Conservation (phyloP, 768 basidiomycete species). For the Lepiota brunneoincarnata region DNA sequence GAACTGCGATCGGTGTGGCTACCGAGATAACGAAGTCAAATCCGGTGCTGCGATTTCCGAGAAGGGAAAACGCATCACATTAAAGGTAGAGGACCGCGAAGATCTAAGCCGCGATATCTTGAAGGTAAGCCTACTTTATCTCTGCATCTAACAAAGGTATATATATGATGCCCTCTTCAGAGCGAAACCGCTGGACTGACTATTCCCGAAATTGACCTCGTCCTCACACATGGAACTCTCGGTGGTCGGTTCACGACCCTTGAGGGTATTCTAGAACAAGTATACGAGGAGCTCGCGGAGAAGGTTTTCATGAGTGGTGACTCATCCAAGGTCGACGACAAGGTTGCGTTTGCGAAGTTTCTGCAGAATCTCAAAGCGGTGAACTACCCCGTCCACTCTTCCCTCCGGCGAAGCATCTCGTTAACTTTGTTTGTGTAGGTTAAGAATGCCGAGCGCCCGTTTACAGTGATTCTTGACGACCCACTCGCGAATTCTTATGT, state of each 20-base stretch:
- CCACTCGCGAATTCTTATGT: constrained; percentile 94
- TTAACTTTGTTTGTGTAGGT: constrained; percentile 41
- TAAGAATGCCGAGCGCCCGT: constrained; percentile 73
- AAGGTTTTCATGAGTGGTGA: constrained; percentile 83
- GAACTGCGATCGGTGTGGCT: constrained; percentile 93
- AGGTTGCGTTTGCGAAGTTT: constrained; percentile 71
- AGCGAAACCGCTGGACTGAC: constrained; percentile 89
- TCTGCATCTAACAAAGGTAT: neutral
- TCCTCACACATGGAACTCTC: constrained; percentile 88
- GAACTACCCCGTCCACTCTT: constrained; percentile 17
- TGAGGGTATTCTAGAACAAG: constrained; percentile 91
- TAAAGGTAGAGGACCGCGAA: constrained; percentile 90
- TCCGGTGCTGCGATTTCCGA: constrained; percentile 87
- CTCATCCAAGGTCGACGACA: constrained; percentile 45
- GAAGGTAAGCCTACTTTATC: constrained; percentile 56
- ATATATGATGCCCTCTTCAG: constrained; percentile 33
- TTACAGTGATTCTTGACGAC: constrained; percentile 93
- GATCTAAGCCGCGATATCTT: constrained; percentile 92
- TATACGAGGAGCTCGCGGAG: constrained; percentile 91
- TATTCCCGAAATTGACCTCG: constrained; percentile 94
- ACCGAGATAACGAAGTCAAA: constrained; percentile 97
- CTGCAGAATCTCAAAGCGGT: constrained; percentile 74
- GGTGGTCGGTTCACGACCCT: constrained; percentile 97
- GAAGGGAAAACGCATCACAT: constrained; percentile 80
- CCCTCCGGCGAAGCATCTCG: neutral